phyloP scores from a whole-genome alignment of 768 basidiomycete species.

The Gloeopeniophorella convolvens region DNA sequence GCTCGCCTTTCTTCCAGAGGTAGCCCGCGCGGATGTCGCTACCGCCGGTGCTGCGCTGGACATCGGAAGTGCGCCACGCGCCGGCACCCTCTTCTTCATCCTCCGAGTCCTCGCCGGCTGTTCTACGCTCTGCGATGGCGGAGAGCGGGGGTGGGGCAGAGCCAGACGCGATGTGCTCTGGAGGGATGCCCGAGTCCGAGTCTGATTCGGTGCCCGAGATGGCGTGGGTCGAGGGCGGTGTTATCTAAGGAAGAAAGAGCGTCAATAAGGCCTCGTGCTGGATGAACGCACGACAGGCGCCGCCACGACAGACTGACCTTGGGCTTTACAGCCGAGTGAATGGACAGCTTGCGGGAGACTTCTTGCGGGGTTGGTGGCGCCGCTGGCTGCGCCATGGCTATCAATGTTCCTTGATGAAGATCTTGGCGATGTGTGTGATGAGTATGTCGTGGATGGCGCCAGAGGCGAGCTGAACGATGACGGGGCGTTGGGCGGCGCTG shows the following conservation, averaged over 20 bases:
- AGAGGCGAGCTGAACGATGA: constrained; percentile 7
- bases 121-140: constrained; percentile 71
- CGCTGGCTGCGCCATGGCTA: constrained; percentile 23
- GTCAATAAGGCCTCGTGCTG: constrained; percentile 14
- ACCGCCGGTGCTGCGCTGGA: constrained; percentile 46
- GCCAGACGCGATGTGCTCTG: constrained; percentile 33
- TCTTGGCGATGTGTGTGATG: background rate
- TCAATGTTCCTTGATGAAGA: background rate
- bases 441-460: background rate
- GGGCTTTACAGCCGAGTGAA: constrained; percentile 55
- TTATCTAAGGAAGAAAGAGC: constrained; percentile 23
- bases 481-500: constrained; percentile 1
- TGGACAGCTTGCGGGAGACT: constrained; percentile 77
- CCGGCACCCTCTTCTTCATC: constrained; percentile 78
- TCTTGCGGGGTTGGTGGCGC: constrained; percentile 82
- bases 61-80: constrained; percentile 54
- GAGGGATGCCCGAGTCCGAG: constrained; percentile 63
- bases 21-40: constrained; percentile 87
- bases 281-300: constrained; percentile 5
- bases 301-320: constrained; percentile 25
- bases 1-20: constrained; percentile 96
- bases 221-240: constrained; percentile 26
- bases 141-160: constrained; percentile 32
- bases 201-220: constrained; percentile 82
- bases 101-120: constrained; percentile 29